These are phyloP conservation scores for Geotrichum cucujoidarum DNA, from an alignment of 1,139 yeast genomes.

Conservation along the genomic window DNA sequence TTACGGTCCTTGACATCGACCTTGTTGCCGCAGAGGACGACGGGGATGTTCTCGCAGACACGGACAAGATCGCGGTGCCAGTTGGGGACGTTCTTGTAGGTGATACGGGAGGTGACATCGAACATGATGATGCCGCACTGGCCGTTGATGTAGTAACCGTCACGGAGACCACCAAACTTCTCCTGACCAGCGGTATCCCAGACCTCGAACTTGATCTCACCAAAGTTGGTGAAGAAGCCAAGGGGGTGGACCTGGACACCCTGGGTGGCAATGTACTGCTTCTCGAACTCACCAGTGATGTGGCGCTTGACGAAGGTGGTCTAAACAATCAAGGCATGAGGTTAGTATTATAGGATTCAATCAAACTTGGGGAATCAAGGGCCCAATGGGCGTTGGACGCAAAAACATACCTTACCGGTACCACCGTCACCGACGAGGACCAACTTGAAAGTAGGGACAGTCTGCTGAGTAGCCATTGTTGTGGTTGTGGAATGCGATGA, in stretches of 20 bases:
- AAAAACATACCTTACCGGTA: conserved; percentile 78
- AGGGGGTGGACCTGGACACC: conserved; percentile 99
- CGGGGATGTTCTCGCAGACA: conserved; percentile 99
- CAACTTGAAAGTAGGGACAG: conserved; percentile 96
- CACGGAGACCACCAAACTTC: conserved; percentile 99
- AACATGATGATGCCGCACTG: conserved; percentile 99
- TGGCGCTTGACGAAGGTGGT: conserved; percentile 99
- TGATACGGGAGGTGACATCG: conserved; percentile 98
- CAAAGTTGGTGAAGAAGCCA: conserved; percentile 96
- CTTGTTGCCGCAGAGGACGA: conserved; percentile 98
- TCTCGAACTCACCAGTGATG: conserved; percentile 98
- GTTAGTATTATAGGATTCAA: neutral
- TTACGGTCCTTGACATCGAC: conserved; percentile 99
- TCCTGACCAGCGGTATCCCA: conserved; percentile 99
- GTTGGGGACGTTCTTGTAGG: conserved; percentile 99
- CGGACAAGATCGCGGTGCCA: conserved; percentile 98
- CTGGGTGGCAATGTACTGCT: conserved; percentile 96
- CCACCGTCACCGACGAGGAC: conserved; percentile 99
- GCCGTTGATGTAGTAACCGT: conserved; percentile 98
- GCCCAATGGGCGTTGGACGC: neutral
- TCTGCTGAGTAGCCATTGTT: conserved; percentile 49
- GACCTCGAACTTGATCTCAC: conserved; percentile 97
- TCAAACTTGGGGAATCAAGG: conserved; percentile 17
- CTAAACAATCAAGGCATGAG: conserved; percentile 31
- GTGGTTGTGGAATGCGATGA: neutral